phyloP scores from a whole-genome alignment of 1,284 basidiomycete species.

The Waitea zeae region DNA sequence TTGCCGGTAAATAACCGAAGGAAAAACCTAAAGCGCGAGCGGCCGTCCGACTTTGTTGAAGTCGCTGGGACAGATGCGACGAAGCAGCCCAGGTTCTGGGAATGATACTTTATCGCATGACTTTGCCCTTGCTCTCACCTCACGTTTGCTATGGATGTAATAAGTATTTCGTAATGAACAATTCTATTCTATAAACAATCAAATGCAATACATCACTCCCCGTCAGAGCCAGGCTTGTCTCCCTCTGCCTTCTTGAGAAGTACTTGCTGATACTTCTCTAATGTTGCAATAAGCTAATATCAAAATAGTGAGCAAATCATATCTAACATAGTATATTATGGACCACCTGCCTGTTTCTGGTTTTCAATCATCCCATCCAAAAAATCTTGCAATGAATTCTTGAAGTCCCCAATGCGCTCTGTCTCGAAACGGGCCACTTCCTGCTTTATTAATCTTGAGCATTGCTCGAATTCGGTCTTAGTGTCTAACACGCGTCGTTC shows the following conservation, averaged over 20 bases:
- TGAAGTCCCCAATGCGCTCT: conserved; percentile 85
- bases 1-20: conserved; percentile 64
- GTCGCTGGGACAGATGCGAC: conserved; percentile 36
- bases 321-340: conserved; percentile 3
- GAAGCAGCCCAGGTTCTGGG: conserved; percentile 62
- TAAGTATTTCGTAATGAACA: not conserved
- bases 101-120: conserved; percentile 26
- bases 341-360: conserved; percentile 58
- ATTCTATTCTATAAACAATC: no score
- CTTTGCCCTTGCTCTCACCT: no score
- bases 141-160: not conserved
- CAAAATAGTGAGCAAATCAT: not conserved
- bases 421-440: conserved; percentile 92
- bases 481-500: conserved; percentile 71
- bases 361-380: conserved; percentile 68
- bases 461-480: conserved; percentile 77
- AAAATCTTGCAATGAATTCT: conserved; percentile 57
- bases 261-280: conserved; percentile 12
- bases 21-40: conserved; percentile 56
- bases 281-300: conserved; percentile 9
- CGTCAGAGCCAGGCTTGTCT: not conserved
- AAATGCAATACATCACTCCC: not conserved
- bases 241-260: conserved; percentile 7
- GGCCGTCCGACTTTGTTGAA: conserved; percentile 70
- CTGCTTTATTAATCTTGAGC: conserved; percentile 73